These are phyloP conservation scores for Aulographum hederae DNA, from an alignment of 2,329 filamentous ascomycete species.

Conservation along the genomic window DNA sequence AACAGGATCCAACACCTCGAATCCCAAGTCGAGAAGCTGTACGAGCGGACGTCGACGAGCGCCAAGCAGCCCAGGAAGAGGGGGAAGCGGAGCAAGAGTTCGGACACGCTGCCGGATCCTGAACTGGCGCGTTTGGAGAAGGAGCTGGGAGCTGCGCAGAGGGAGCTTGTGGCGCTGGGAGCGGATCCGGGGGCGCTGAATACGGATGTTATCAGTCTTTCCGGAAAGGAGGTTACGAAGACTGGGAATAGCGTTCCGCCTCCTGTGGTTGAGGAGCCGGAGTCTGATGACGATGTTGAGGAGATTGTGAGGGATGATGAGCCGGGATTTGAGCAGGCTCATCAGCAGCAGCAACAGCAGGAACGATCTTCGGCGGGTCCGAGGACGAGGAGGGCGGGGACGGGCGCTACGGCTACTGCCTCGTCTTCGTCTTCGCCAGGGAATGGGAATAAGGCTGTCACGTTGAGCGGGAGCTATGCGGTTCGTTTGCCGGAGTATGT, in stretches of 20 bases:
- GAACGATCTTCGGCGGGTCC: too few species aligned
- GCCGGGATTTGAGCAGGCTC: neutral
- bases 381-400: too few species aligned
- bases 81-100: slow-evolving; percentile 1
- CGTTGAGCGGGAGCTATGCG: slow-evolving; percentile 1
- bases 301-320: neutral
- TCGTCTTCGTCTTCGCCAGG: too few species aligned
- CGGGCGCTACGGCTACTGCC: too few species aligned
- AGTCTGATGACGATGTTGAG: neutral
- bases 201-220: too few species aligned
- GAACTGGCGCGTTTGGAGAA: neutral
- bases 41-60: neutral
- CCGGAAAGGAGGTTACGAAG: neutral
- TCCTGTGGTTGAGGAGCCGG: neutral
- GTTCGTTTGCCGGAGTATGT: neutral
- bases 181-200: neutral
- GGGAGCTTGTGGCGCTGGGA: neutral
- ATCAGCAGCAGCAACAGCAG: too few species aligned
- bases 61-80: neutral
- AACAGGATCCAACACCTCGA: neutral
- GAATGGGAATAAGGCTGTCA: neutral
- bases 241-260: neutral
- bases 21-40: slow-evolving; percentile 1
- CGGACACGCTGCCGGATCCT: neutral
- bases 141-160: neutral